Evolutionary conservation across 2,329 filamentous ascomycete genomes (phyloP).

Genomic region (Alternaria conjuncta): DNA sequence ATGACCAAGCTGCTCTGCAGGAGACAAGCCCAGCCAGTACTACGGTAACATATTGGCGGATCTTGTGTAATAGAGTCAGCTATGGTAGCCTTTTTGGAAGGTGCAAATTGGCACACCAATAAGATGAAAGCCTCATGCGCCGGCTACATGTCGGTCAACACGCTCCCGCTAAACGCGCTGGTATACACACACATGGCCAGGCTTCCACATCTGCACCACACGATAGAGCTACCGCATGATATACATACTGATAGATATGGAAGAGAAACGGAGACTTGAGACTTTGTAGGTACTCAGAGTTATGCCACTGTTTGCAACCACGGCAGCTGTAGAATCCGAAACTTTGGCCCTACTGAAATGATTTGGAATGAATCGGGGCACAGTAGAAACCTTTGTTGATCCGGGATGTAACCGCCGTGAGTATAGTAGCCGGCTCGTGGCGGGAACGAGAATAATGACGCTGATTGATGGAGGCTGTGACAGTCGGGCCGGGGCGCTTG

Average conservation of each 20-base stretch:
- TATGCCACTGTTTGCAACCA: conserved; percentile 7
- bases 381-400: conserved; percentile 32
- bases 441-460: conserved; percentile 31
- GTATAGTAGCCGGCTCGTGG: conserved; percentile 32
- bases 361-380: conserved; percentile 25
- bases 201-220: conserved; percentile 24
- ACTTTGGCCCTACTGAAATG: conserved; percentile 19
- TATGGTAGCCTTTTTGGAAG: conserved; percentile 13
- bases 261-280: conserved; percentile 33
- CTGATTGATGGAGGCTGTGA: conserved; percentile 15
- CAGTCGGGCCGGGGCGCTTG: conserved; percentile 26
- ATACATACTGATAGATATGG: conserved; percentile 23
- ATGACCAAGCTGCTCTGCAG: conserved; percentile 24
- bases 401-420: conserved; percentile 26
- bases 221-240: conserved; percentile 11
- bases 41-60: conserved; percentile 16
- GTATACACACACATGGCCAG: conserved; percentile 4
- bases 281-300: conserved; percentile 11
- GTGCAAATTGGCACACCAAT: conserved; percentile 1
- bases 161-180: conserved; percentile 15
- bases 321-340: conserved; percentile 11
- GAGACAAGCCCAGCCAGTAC: conserved; percentile 19
- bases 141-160: conserved; percentile 10
- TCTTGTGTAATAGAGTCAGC: conserved; percentile 33
- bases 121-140: conserved; percentile 13